These are phyloP conservation scores for Rutidosis leptorrhynchoides DNA, from an alignment of 129 eudicot genomes.

Conservation along the genomic window DNA sequence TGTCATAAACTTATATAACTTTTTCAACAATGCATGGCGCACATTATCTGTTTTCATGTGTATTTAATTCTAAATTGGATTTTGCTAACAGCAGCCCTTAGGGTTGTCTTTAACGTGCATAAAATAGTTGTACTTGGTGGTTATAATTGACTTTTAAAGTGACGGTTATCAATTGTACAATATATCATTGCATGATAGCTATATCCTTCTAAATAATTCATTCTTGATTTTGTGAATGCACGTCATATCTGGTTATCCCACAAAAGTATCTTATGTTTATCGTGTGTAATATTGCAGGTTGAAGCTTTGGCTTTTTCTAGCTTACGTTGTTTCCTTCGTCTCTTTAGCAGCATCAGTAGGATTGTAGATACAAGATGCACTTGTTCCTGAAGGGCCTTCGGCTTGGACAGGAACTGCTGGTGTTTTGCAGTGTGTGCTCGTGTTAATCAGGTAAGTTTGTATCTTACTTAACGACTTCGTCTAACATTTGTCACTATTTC, in stretches of 20 bases:
- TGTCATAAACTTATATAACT: too few relatives aligned
- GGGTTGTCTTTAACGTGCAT: too few relatives aligned
- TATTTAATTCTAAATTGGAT: too few relatives aligned
- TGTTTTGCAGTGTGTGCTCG: slow-evolving; percentile 92
- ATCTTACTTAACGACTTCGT: neutral
- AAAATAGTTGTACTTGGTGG: too few relatives aligned
- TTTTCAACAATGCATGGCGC: too few relatives aligned
- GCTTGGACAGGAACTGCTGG: slow-evolving; percentile 98
- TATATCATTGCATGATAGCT: too few relatives aligned
- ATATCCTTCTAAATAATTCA: too few relatives aligned
- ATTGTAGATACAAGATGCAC: slow-evolving; percentile 85
- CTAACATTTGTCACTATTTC: neutral
- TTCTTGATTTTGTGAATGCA: neutral
- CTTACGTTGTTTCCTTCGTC: slow-evolving; percentile 87
- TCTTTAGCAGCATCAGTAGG: slow-evolving; percentile 98
- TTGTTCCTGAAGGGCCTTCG: slow-evolving; percentile 73
- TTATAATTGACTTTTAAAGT: too few relatives aligned
- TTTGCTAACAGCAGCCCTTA: too few relatives aligned
- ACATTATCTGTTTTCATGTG: neutral
- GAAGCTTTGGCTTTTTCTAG: slow-evolving; percentile 97
- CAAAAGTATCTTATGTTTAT: slow-evolving; percentile 11
- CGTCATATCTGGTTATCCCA: neutral
- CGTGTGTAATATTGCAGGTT: slow-evolving; percentile 50
- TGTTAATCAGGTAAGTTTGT: slow-evolving; percentile 60
- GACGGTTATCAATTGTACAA: too few relatives aligned